These are phyloP conservation scores for Nitzschia sp. DNA, from an alignment of 108 stramenopile genomes.

Conservation along the genomic window DNA sequence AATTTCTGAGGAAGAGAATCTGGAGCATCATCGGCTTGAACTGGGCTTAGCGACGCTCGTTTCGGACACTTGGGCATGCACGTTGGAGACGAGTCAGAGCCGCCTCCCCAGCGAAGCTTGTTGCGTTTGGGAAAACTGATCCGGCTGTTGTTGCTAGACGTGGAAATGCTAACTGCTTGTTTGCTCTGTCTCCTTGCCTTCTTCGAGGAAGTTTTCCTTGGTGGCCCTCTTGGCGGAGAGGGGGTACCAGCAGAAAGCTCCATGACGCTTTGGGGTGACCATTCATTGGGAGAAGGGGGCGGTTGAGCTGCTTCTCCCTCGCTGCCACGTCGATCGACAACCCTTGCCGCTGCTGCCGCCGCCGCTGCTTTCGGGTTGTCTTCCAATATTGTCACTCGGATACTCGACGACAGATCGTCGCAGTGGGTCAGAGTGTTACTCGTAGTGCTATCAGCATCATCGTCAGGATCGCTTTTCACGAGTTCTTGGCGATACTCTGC, in stretches of 20 bases:
- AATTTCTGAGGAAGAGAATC: no score
- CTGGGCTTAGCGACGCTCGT: not conserved
- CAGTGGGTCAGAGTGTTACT: not conserved
- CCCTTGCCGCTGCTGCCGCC: not conserved
- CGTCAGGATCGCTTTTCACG: not conserved
- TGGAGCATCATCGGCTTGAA: no score
- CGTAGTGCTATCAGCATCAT: not conserved
- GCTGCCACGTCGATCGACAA: no score
- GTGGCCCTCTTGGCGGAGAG: not conserved
- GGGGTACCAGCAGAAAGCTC: no score
- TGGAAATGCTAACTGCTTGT: no score
- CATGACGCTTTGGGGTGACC: no score
- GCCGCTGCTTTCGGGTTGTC: not conserved
- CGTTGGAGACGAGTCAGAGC: not conserved
- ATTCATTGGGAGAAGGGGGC: no score
- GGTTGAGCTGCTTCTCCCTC: no score
- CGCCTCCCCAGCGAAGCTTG: not conserved
- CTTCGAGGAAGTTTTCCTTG: not conserved
- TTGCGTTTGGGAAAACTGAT: not conserved
- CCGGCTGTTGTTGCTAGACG: not conserved
- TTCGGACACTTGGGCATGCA: not conserved
- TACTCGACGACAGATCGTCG: not conserved
- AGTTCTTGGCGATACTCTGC: not conserved
- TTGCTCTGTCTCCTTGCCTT: not conserved
- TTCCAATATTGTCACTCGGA: not conserved